Conservation (phyloP, 768 basidiomycete genomes). For the Phaeotremella fagi region DNA sequence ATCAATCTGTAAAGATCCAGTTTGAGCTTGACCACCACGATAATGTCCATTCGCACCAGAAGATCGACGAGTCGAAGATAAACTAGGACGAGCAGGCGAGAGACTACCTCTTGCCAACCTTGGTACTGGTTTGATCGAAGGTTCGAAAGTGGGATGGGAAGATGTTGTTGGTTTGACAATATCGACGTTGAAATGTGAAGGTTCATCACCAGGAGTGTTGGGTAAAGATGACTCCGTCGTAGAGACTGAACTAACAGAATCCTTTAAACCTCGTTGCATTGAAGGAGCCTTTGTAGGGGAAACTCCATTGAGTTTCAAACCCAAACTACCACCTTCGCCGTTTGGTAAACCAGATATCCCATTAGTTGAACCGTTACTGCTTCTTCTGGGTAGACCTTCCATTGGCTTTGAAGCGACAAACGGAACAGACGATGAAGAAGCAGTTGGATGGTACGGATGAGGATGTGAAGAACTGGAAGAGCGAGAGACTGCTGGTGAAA, state of each 20-base stretch:
- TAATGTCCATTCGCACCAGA: conserved; percentile 13
- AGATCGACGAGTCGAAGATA: conserved; percentile 9
- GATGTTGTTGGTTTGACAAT: conserved; percentile 4
- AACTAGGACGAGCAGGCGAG: conserved; percentile 16
- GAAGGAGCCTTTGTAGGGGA: conserved; percentile 22
- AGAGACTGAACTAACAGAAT: conserved; percentile 35
- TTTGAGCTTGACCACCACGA: conserved; percentile 21
- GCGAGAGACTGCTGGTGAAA: conserved; percentile 24
- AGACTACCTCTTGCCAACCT: conserved; percentile 7
- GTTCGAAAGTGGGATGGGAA: conserved; percentile 27
- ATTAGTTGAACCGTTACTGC: conserved; percentile 5
- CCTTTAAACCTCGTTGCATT: conserved; percentile 20
- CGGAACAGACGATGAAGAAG: not conserved
- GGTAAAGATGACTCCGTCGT: conserved; percentile 33
- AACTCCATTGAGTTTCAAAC: conserved; percentile 28
- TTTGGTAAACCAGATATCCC: conserved; percentile 6
- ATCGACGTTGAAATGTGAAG: conserved; percentile 1
- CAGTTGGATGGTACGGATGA: not conserved
- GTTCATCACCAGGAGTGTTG: conserved; percentile 33
- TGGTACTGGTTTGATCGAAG: conserved; percentile 17
- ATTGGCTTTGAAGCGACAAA: conserved; percentile 27
- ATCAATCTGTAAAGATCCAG: conserved; percentile 40
- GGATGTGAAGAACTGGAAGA: conserved; percentile 13
- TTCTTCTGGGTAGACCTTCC: conserved; percentile 31
- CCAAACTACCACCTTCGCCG: conserved; percentile 23